A percentile compares a stretch with the other conserved stretches of the same genome.
phyloP scores from a whole-genome alignment of 2,329 filamentous ascomycete species.

The Alternaria brassicicola region DNA sequence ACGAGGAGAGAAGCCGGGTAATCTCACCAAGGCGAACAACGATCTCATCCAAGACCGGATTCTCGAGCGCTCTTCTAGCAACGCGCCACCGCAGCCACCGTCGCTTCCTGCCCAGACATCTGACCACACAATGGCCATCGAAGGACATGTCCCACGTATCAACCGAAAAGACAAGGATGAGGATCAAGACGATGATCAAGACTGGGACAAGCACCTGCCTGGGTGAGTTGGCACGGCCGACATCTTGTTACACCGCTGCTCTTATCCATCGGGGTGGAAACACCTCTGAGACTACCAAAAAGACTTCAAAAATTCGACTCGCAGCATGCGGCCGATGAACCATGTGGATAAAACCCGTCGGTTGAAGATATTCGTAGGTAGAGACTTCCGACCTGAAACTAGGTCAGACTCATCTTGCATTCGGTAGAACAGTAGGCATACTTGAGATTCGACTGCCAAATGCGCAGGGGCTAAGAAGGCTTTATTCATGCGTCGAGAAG shows the following conservation, averaged over 20 bases:
- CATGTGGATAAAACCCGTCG: not conserved
- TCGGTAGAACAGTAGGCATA: not conserved
- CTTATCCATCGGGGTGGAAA: not conserved
- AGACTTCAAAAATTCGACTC: not conserved
- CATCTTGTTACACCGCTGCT: not conserved
- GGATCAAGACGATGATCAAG: slow-evolving; percentile 34
- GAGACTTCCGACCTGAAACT: not conserved
- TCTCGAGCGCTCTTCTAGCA: slow-evolving; percentile 33
- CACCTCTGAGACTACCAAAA: not conserved
- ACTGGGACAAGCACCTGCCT: slow-evolving; percentile 46
- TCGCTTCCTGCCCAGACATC: slow-evolving; percentile 24
- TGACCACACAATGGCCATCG: slow-evolving; percentile 45
- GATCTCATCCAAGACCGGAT: slow-evolving; percentile 42
- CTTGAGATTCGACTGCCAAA: not conserved
- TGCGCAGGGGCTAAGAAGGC: not conserved
- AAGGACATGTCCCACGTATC: slow-evolving; percentile 45
- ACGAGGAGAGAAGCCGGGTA: slow-evolving; percentile 50
- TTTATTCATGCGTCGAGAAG: not conserved
- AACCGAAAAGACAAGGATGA: slow-evolving; percentile 24
- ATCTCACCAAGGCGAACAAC: slow-evolving; percentile 38
- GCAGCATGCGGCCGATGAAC: not conserved
- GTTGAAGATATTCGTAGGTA: not conserved
- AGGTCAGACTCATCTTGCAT: not conserved
- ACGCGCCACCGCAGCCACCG: slow-evolving; percentile 34
- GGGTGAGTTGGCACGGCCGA: slow-evolving; percentile 18